Conservation (phyloP, 1,284 basidiomycete genomes). For the Austroboletus novae-zelandiae region DNA sequence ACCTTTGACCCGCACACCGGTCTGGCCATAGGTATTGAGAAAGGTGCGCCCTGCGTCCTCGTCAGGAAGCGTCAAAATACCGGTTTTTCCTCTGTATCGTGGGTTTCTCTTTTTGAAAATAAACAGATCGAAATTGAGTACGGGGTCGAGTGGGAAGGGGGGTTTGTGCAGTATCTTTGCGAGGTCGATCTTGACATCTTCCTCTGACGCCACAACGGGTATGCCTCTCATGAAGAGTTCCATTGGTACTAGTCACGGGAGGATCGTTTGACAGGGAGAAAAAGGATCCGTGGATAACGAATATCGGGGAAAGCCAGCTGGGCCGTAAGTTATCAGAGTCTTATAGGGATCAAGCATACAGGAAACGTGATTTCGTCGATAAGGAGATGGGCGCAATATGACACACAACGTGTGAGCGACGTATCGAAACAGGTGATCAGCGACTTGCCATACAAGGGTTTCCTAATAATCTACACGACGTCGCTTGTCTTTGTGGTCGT, state of each 20-base stretch:
- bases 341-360: conserved; percentile 16
- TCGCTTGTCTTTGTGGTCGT: conserved; percentile 38
- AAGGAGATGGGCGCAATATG: conserved; percentile 1
- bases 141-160: conserved; percentile 27
- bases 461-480: conserved; percentile 36
- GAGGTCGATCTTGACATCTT: conserved; percentile 35
- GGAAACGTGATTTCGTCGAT: conserved; percentile 15
- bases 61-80: conserved; percentile 35
- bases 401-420: no score
- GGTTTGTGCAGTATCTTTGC: conserved; percentile 36
- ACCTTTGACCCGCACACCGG: conserved; percentile 29
- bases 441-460: conserved; percentile 4
- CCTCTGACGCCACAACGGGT: conserved; percentile 23
- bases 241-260: conserved; percentile 21
- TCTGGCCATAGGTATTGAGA: conserved; percentile 26
- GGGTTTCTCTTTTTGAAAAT: conserved; percentile 26
- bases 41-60: conserved; percentile 25
- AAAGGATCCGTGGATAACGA: conserved; percentile 4
- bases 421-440: conserved; percentile 7
- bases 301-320: neutral
- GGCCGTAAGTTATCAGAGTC: neutral
- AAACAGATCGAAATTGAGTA: conserved; percentile 34
- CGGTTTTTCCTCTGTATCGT: conserved; percentile 21
- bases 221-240: conserved; percentile 36
- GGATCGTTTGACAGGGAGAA: neutral